Evolutionary conservation across 129 eudicot species (phyloP).

Genomic region (Scalesia atractyloides): DNA sequence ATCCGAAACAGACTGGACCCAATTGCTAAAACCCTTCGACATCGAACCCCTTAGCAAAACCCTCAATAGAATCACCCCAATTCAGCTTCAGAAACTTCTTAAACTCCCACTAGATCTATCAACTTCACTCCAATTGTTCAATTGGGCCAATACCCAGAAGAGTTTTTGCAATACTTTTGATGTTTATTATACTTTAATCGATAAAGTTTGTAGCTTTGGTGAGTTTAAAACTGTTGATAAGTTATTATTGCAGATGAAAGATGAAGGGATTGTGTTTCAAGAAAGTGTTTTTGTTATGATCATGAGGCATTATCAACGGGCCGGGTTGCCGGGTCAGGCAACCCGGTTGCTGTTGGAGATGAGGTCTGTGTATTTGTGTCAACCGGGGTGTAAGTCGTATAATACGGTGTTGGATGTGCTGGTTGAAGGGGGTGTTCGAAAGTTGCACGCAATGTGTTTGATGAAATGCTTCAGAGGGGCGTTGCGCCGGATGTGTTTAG

Average conservation of each 20-base stretch:
- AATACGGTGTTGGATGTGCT: slow-evolving; percentile 75
- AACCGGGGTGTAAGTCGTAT: slow-evolving; percentile 68
- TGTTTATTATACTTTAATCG: slow-evolving; percentile 75
- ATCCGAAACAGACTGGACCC: slow-evolving; percentile 76
- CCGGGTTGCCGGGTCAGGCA: slow-evolving; percentile 92
- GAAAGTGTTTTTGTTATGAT: slow-evolving; percentile 74
- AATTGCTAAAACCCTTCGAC: slow-evolving; percentile 78
- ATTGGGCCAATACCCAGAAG: slow-evolving; percentile 70
- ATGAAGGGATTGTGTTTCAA: slow-evolving; percentile 61
- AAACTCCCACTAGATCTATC: slow-evolving; percentile 73
- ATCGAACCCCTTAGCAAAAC: slow-evolving; percentile 66
- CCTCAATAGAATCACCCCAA: slow-evolving; percentile 58
- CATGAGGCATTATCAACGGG: slow-evolving; percentile 73
- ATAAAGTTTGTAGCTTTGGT: slow-evolving; percentile 57
- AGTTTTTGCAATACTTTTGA: slow-evolving; percentile 78
- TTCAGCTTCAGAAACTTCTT: slow-evolving; percentile 73
- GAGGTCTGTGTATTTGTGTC: slow-evolving; percentile 56
- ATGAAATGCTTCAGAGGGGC: slow-evolving; percentile 78
- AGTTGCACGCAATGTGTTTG: slow-evolving; percentile 81
- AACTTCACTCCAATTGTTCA: slow-evolving; percentile 71
- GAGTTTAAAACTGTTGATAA: slow-evolving; percentile 72
- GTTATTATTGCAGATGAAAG: slow-evolving; percentile 80
- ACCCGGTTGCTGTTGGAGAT: slow-evolving; percentile 85
- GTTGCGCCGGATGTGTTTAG: slow-evolving; percentile 71
- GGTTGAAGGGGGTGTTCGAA: slow-evolving; percentile 62